phyloP scores from a whole-genome alignment of 2,329 filamentous ascomycete species.

The Aspergillus novofumigatus region DNA sequence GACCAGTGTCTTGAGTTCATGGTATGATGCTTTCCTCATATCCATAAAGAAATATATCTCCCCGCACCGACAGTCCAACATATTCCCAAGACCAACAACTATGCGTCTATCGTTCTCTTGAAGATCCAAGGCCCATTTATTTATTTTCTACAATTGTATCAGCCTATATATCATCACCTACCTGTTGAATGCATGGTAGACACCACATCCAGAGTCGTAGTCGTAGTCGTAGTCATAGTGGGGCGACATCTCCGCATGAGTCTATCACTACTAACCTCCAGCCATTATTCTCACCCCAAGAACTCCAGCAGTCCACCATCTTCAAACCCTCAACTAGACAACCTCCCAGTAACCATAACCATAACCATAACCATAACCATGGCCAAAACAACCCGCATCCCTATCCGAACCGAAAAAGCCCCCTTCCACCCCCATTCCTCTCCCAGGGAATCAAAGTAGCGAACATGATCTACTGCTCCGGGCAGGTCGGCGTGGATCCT shows the following conservation, averaged over 20 bases:
- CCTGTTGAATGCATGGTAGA: background rate
- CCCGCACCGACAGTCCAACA: background rate
- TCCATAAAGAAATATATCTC: background rate
- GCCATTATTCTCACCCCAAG: background rate
- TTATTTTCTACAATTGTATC: background rate
- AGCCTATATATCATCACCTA: background rate
- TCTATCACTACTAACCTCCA: too few species aligned
- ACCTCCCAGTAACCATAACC: background rate
- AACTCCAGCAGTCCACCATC: background rate
- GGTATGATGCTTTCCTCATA: background rate
- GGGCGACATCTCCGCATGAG: background rate
- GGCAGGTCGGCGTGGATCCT: conserved; percentile 56
- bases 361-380: conserved; percentile 1
- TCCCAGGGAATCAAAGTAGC: conserved; percentile 58
- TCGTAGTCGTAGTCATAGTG: background rate
- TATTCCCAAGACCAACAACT: background rate
- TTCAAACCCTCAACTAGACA: too few species aligned
- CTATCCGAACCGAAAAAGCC: conserved; percentile 42
- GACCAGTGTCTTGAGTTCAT: too few species aligned
- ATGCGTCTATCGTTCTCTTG: background rate
- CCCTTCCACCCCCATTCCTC: conserved; percentile 48
- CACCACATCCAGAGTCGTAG: background rate
- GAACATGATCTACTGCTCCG: conserved; percentile 64
- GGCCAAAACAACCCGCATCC: conserved; percentile 12
- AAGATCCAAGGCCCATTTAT: background rate